Conservation (phyloP, 2,329 filamentous ascomycete genomes). For the Alternaria brassicicola region DNA sequence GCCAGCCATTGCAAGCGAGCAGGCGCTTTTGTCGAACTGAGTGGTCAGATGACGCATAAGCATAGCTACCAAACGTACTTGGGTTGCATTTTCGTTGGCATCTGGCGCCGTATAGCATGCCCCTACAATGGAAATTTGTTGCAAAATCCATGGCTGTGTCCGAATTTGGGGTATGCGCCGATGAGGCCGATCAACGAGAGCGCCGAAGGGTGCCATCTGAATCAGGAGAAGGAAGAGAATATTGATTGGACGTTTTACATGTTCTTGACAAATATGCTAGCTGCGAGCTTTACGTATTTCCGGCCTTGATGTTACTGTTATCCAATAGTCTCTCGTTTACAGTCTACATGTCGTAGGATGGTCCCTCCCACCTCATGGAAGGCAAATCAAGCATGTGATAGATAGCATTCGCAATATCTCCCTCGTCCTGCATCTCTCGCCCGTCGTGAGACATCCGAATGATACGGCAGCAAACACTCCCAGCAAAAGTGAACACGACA, state of each 20-base stretch:
- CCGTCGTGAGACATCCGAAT: background rate
- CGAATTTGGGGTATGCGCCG: constrained; percentile 22
- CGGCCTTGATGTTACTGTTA: background rate
- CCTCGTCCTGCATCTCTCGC: background rate
- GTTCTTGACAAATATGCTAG: background rate
- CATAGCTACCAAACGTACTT: constrained; percentile 17
- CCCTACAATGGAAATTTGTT: background rate
- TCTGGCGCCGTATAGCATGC: constrained; percentile 1
- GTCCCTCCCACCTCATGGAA: background rate
- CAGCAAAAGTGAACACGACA: constrained; percentile 52
- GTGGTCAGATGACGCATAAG: constrained; percentile 17
- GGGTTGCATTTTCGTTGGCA: constrained; percentile 10
- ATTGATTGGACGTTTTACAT: background rate
- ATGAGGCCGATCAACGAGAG: constrained; percentile 22
- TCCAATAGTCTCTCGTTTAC: background rate
- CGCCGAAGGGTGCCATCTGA: constrained; percentile 13
- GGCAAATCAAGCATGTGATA: background rate
- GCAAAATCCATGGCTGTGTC: constrained; percentile 8
- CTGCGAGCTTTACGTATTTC: constrained; percentile 11
- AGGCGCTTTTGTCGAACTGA: constrained; percentile 12
- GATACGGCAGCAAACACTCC: constrained; percentile 42
- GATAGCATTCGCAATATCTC: background rate
- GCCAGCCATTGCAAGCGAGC: constrained; percentile 13
- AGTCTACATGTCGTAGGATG: background rate
- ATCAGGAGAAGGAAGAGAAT: background rate